Percentiles rank a stretch among this genome's conserved stretches.
Conservation (phyloP, 2,329 filamentous ascomycete species). For the Monosporascus sp. region DNA sequence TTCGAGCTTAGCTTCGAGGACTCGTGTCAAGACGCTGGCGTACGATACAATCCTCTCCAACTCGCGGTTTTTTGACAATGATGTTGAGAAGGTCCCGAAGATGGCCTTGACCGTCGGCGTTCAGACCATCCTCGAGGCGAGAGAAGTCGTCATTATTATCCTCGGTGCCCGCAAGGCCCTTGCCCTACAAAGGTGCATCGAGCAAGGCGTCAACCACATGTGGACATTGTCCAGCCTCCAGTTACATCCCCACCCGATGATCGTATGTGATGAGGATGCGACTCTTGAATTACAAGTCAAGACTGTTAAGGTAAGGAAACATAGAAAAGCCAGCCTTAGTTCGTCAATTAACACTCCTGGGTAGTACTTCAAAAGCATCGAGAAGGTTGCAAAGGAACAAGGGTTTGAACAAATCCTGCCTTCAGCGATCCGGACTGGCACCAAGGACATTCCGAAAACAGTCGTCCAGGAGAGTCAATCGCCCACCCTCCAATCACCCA, state of each 20-base stretch:
- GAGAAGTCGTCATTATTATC: slow-evolving; percentile 79
- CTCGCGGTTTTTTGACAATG: slow-evolving; percentile 75
- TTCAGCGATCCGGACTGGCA: slow-evolving; percentile 50
- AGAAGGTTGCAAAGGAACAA: slow-evolving; percentile 54
- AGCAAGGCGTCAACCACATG: slow-evolving; percentile 83
- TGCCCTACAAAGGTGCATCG: slow-evolving; percentile 74
- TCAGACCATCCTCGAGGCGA: slow-evolving; percentile 74
- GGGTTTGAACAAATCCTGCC: slow-evolving; percentile 55
- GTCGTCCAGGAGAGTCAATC: slow-evolving; percentile 40
- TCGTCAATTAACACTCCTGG: neutral
- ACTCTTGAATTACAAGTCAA: slow-evolving; percentile 70
- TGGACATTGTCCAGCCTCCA: slow-evolving; percentile 82
- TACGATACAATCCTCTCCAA: slow-evolving; percentile 86
- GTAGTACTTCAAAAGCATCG: slow-evolving; percentile 68
- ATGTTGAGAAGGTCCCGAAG: slow-evolving; percentile 68
- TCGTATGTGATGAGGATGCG: slow-evolving; percentile 78
- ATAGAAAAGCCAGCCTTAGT: neutral
- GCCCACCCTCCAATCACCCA: slow-evolving; percentile 31
- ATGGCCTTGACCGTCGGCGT: slow-evolving; percentile 84
- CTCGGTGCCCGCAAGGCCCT: slow-evolving; percentile 76
- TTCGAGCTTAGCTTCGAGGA: slow-evolving; percentile 70
- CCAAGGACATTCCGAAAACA: slow-evolving; percentile 31
- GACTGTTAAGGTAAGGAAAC: slow-evolving; percentile 54
- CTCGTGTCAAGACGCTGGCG: slow-evolving; percentile 79
- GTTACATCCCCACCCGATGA: slow-evolving; percentile 74